Evolutionary conservation across 106 monocot genomes (phyloP).

Genomic region (Acorus calamus): DNA sequence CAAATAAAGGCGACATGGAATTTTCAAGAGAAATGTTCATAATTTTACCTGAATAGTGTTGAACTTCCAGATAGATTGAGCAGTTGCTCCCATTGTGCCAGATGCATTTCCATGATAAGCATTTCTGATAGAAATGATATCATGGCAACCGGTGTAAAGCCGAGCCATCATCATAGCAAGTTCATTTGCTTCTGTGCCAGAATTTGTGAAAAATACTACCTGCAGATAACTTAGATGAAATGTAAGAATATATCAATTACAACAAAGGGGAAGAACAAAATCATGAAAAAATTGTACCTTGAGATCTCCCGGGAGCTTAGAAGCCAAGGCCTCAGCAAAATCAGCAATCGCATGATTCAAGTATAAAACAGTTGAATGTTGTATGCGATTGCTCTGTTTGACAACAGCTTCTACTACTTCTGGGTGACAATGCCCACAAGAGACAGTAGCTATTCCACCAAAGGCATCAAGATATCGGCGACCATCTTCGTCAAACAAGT

Average conservation of each 20-base stretch:
- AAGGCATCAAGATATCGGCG: slow-evolving; percentile 81
- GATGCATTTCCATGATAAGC: slow-evolving; percentile 98
- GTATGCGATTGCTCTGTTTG: slow-evolving; percentile 54
- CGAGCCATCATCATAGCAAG: slow-evolving; percentile 87
- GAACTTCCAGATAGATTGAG: slow-evolving; percentile 85
- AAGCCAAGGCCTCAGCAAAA: slow-evolving; percentile 81
- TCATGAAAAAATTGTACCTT: slow-evolving; percentile 25
- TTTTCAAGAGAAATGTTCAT: too few relatives aligned
- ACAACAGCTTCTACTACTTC: slow-evolving; percentile 64
- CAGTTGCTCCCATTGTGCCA: slow-evolving; percentile 86
- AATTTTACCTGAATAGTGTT: slow-evolving; percentile 67
- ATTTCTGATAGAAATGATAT: slow-evolving; percentile 83
- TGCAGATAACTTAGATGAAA: slow-evolving; percentile 5
- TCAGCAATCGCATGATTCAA: slow-evolving; percentile 78
- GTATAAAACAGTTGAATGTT: slow-evolving; percentile 86
- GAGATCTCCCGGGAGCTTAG: slow-evolving; percentile 80
- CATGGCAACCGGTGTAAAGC: slow-evolving; percentile 81
- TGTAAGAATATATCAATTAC: not conserved
- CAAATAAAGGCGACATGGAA: too few relatives aligned
- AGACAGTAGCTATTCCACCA: slow-evolving; percentile 88
- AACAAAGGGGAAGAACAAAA: not conserved
- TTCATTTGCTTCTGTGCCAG: slow-evolving; percentile 95
- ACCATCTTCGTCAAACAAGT: slow-evolving; percentile 85
- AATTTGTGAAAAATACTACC: slow-evolving; percentile 97
- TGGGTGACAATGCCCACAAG: slow-evolving; percentile 91